These are phyloP conservation scores for Boehmeria nivea DNA, from an alignment of 306 rosid species.

Conservation along the genomic window DNA sequence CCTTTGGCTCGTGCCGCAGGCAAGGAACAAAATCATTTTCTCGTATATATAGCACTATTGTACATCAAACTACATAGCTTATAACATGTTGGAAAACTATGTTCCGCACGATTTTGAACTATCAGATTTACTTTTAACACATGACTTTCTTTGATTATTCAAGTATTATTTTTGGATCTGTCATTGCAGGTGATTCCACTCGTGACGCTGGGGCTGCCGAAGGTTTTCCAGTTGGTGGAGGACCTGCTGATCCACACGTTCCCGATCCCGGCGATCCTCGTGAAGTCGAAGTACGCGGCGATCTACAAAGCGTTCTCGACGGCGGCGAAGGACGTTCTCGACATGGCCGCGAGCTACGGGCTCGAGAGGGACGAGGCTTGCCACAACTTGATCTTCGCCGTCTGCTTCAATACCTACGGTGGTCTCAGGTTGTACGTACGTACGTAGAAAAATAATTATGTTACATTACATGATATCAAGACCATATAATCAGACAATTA, in stretches of 20 bases:
- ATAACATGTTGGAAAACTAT: no score
- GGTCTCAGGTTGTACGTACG: conserved; percentile 29
- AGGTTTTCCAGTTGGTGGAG: conserved; percentile 34
- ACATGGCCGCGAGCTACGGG: conserved; percentile 44
- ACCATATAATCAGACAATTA: no score
- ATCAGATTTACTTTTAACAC: no score
- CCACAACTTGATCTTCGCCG: conserved; percentile 53
- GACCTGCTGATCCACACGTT: conserved; percentile 48
- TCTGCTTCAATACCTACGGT: conserved; percentile 61
- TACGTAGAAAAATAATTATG: neutral
- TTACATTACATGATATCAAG: no score
- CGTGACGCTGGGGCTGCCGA: conserved; percentile 33
- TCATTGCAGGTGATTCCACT: conserved; percentile 57
- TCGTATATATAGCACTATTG: no score
- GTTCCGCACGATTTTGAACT: no score
- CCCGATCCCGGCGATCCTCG: conserved; percentile 41
- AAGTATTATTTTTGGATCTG: no score
- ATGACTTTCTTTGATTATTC: no score
- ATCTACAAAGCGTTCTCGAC: conserved; percentile 29
- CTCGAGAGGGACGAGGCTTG: conserved; percentile 54
- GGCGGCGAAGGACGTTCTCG: conserved; percentile 24
- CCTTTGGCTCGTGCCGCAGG: conserved; percentile 46
- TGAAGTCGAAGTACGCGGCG: conserved; percentile 38
- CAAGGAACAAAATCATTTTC: no score
- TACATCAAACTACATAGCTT: no score